These are phyloP conservation scores for Pseudogymnoascus sp. DNA, from an alignment of 2,329 filamentous ascomycete species.

Conservation along the genomic window DNA sequence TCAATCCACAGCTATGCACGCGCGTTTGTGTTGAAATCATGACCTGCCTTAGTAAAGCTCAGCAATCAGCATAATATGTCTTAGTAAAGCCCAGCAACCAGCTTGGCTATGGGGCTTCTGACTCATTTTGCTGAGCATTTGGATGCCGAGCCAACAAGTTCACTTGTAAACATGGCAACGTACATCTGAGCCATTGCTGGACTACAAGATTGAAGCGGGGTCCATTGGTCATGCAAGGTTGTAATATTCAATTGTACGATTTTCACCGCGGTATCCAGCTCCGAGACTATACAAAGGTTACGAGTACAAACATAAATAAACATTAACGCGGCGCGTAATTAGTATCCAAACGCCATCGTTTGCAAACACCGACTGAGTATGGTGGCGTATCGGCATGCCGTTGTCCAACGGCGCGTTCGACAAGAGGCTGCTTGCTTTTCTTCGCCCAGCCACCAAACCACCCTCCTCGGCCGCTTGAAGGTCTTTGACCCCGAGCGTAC, in stretches of 20 bases:
- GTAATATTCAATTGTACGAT: neutral
- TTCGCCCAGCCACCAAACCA: conserved; percentile 29
- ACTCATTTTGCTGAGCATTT: neutral
- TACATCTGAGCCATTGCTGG: neutral
- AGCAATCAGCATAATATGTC: neutral
- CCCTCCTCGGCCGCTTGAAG: conserved; percentile 17
- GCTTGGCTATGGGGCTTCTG: neutral
- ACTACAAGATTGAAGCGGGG: neutral
- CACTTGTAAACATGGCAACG: neutral
- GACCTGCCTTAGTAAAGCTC: neutral
- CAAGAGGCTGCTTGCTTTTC: conserved; percentile 26
- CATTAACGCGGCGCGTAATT: neutral
- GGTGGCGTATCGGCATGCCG: neutral
- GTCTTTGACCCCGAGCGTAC: conserved; percentile 10
- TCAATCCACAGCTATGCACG: neutral
- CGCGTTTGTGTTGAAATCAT: neutral
- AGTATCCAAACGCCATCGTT: neutral
- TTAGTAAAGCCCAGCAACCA: neutral
- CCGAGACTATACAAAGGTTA: neutral
- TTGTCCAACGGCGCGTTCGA: conserved; percentile 17
- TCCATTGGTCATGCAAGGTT: neutral
- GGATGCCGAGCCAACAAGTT: neutral
- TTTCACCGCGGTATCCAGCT: conserved; percentile 1
- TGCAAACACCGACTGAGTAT: neutral
- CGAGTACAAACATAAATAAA: conserved; percentile 3